Evolutionary conservation across 495 filamentous ascomycete genomes (phyloP).

Genomic region (Podospora pseudocomata): DNA sequence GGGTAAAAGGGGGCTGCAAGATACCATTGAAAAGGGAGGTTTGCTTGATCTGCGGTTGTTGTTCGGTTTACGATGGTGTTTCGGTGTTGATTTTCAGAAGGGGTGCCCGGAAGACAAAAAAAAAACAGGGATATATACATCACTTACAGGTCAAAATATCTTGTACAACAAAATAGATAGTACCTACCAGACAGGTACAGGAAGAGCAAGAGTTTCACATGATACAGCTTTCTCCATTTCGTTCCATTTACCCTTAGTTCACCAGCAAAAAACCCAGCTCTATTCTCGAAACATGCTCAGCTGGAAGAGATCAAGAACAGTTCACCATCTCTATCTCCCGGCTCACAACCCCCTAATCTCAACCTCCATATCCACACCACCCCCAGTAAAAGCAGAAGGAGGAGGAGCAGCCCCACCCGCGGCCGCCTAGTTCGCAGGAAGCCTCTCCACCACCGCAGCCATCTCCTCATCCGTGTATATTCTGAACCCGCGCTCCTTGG

Average conservation of each 20-base stretch:
- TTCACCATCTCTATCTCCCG: no score
- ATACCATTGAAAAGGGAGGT: neutral
- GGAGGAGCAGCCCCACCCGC: no score
- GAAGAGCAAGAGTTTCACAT: no score
- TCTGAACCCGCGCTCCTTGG: slow-evolving; percentile 93
- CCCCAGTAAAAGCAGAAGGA: no score
- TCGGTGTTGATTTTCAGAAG: no score
- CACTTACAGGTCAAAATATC: neutral
- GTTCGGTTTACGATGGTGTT: neutral
- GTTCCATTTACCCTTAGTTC: no score
- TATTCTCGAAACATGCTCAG: no score
- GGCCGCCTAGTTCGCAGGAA: slow-evolving; percentile 49
- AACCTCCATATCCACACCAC: no score
- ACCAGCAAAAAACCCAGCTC: no score
- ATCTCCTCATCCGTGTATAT: slow-evolving; percentile 98
- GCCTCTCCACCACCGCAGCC: slow-evolving; percentile 78
- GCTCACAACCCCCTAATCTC: no score
- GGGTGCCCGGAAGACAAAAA: neutral
- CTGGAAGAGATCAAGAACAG: no score
- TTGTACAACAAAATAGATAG: neutral
- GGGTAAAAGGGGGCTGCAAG: neutral
- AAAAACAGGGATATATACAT: neutral
- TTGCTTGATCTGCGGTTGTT: neutral
- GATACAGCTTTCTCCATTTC: no score
- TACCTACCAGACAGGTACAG: neutral